A percentile compares a stretch with the other conserved stretches of the same genome.
phyloP scores from a whole-genome alignment of 2,329 filamentous ascomycete species.

The Aspergillus sp. region DNA sequence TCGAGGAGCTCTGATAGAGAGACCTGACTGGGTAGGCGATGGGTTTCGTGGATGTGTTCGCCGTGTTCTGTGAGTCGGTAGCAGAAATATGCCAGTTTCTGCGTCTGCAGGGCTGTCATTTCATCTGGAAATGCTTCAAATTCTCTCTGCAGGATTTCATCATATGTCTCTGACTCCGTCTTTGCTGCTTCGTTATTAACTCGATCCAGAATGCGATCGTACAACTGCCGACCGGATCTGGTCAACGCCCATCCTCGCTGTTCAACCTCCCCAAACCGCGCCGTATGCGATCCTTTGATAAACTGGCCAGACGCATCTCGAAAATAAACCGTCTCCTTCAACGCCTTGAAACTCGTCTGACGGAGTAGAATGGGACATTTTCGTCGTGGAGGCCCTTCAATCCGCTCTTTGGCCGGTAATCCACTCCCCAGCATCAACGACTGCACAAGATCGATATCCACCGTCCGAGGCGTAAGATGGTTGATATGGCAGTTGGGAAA shows the following conservation, averaged over 20 bases:
- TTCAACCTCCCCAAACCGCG: constrained; percentile 52
- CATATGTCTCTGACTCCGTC: constrained; percentile 5
- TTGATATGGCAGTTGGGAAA: constrained; percentile 48
- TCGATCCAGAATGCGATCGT: constrained; percentile 39
- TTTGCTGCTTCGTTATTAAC: constrained; percentile 13
- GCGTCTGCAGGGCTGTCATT: constrained; percentile 31
- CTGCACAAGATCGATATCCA: constrained; percentile 47
- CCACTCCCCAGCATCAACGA: constrained; percentile 36
- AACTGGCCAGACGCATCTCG: constrained; percentile 9
- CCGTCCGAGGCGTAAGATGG: constrained; percentile 49
- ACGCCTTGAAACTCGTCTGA: constrained; percentile 51
- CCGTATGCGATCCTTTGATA: constrained; percentile 40
- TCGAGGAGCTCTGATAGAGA: constrained; percentile 29
- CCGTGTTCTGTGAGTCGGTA: constrained; percentile 23
- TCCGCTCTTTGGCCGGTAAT: constrained; percentile 44
- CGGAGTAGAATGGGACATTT: constrained; percentile 45
- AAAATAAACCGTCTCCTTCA: constrained; percentile 47
- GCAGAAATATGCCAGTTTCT: constrained; percentile 36
- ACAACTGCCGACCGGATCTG: constrained; percentile 39
- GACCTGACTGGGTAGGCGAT: background rate
- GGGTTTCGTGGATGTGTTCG: background rate
- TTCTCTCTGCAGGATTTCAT: constrained; percentile 16
- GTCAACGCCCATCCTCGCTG: constrained; percentile 50
- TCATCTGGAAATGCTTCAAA: constrained; percentile 42
- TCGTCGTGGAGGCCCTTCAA: constrained; percentile 48